These are phyloP conservation scores for Hemileccinum impolitum DNA, from an alignment of 768 basidiomycete species.

Conservation along the genomic window DNA sequence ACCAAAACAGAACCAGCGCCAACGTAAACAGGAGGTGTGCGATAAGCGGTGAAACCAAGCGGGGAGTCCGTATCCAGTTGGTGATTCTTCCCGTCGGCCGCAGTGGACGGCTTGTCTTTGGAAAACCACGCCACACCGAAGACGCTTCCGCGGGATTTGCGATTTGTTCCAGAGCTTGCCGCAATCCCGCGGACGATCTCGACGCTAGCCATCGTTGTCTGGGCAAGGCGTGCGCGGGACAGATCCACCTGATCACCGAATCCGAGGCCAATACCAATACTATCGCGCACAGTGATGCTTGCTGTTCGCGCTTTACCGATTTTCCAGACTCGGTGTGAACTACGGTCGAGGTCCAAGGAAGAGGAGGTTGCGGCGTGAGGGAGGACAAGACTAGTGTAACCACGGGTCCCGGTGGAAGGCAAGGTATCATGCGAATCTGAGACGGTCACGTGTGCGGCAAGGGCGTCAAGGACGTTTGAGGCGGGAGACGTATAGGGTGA, in stretches of 20 bases:
- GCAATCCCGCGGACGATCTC: conserved; percentile 64
- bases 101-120: conserved; percentile 19
- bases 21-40: conserved; percentile 71
- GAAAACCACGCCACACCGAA: conserved; percentile 30
- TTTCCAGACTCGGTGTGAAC: conserved; percentile 26
- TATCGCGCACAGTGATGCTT: conserved; percentile 20
- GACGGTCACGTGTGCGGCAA: conserved; percentile 29
- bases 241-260: conserved; percentile 61
- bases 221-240: conserved; percentile 72
- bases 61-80: conserved; percentile 27
- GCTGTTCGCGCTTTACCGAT: conserved; percentile 11
- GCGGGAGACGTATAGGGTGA: conserved; percentile 31
- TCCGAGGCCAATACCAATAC: conserved; percentile 26
- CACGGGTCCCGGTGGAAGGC: conserved; percentile 53
- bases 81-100: conserved; percentile 9
- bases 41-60: conserved; percentile 67
- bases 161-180: conserved; percentile 16
- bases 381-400: conserved; percentile 52
- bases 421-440: conserved; percentile 23
- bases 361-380: conserved; percentile 37
- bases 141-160: conserved; percentile 19
- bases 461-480: conserved; percentile 29
- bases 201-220: conserved; percentile 86
- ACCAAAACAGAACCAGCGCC: conserved; percentile 69
- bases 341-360: conserved; percentile 10